Evolutionary conservation across 192 early-diverging fungal species (phyloP).

Genomic region (Podila horticola): DNA sequence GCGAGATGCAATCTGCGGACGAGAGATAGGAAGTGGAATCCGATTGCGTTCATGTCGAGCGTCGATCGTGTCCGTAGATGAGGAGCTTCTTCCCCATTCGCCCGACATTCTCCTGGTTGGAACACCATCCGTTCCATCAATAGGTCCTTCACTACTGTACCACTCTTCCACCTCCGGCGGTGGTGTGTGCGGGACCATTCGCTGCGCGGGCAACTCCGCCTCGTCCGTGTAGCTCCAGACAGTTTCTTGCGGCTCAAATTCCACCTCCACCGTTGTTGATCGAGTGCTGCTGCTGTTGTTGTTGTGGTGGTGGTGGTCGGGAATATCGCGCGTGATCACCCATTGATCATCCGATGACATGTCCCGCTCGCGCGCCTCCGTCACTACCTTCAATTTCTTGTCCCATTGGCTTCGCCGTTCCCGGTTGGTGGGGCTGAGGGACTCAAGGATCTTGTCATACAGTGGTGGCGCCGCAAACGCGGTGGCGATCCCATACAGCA

Average conservation of each 20-base stretch:
- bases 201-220: too few relatives aligned
- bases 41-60: too few relatives aligned
- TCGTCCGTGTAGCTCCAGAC: not conserved
- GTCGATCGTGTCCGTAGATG: too few relatives aligned
- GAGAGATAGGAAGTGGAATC: too few relatives aligned
- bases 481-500: not conserved
- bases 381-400: not conserved
- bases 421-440: not conserved
- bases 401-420: not conserved
- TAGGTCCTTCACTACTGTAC: too few relatives aligned
- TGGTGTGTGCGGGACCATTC: too few relatives aligned
- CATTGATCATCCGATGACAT: not conserved
- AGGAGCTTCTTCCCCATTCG: too few relatives aligned
- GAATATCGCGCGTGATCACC: not conserved
- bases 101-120: too few relatives aligned
- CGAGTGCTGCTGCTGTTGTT: not conserved
- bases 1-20: too few relatives aligned
- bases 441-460: not conserved
- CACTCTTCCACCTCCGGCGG: too few relatives aligned
- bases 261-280: not conserved
- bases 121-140: too few relatives aligned
- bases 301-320: too few relatives aligned
- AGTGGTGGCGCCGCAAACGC: not conserved
- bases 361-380: not conserved
- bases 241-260: not conserved